Evolutionary conservation across 495 filamentous ascomycete species (phyloP).

Genomic region (Aspergillus bertholletiae): DNA sequence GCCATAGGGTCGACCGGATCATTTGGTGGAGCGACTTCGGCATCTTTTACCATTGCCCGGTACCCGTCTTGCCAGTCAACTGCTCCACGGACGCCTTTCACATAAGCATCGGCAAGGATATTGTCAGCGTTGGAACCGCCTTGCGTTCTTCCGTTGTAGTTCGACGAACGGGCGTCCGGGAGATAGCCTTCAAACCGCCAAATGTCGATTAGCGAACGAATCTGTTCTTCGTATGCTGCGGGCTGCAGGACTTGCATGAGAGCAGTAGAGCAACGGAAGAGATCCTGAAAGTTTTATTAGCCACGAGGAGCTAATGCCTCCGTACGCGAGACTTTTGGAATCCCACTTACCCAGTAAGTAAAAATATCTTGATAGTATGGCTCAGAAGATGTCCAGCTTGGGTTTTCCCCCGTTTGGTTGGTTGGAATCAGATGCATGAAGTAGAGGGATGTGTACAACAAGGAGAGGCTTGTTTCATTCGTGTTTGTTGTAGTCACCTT

Average conservation of each 20-base stretch:
- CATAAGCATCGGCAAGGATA: slow-evolving; percentile 70
- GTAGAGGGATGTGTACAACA: slow-evolving; percentile 66
- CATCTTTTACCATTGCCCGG: slow-evolving; percentile 66
- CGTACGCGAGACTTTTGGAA: not conserved
- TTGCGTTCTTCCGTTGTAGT: slow-evolving; percentile 68
- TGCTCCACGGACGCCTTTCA: slow-evolving; percentile 63
- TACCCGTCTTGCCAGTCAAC: slow-evolving; percentile 71
- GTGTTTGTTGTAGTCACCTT: slow-evolving; percentile 58
- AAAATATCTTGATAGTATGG: slow-evolving; percentile 55
- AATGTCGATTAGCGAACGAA: slow-evolving; percentile 69
- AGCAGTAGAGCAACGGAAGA: slow-evolving; percentile 60
- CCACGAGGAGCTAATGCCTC: not conserved
- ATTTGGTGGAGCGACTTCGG: slow-evolving; percentile 59
- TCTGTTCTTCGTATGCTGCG: slow-evolving; percentile 57
- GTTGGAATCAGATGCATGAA: slow-evolving; percentile 69
- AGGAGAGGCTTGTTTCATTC: slow-evolving; percentile 49
- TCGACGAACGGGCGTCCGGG: slow-evolving; percentile 62
- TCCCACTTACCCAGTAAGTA: slow-evolving; percentile 46
- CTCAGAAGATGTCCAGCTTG: slow-evolving; percentile 59
- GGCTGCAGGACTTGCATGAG: slow-evolving; percentile 67
- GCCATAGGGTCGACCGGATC: slow-evolving; percentile 60
- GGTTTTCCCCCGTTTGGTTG: slow-evolving; percentile 71
- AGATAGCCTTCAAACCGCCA: slow-evolving; percentile 65
- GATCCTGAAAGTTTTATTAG: slow-evolving; percentile 38
- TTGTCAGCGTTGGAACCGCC: slow-evolving; percentile 75